phyloP scores from a whole-genome alignment of 768 basidiomycete species.

The Trametes punicea region DNA sequence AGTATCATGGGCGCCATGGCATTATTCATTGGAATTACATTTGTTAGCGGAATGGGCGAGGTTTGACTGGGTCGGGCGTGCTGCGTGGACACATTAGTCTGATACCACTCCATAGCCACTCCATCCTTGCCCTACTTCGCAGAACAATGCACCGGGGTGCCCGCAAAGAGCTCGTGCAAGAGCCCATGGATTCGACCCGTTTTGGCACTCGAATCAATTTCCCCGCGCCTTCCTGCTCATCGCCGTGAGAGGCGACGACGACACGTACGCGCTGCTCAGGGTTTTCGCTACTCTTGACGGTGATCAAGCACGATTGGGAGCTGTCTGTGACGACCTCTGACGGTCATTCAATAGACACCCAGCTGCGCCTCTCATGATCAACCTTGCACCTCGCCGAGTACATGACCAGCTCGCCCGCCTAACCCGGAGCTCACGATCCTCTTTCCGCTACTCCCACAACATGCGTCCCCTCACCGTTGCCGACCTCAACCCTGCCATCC shows the following conservation, averaged over 20 bases:
- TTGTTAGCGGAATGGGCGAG: too few relatives aligned
- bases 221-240: slow-evolving; percentile 7
- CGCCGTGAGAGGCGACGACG: slow-evolving; percentile 16
- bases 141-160: too few relatives aligned
- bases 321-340: slow-evolving; percentile 5
- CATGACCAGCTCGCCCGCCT: slow-evolving; percentile 17
- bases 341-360: slow-evolving; percentile 10
- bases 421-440: slow-evolving; percentile 3
- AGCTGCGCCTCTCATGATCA: slow-evolving; percentile 17
- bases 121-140: too few relatives aligned
- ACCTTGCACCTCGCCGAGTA: slow-evolving; percentile 12
- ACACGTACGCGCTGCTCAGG: neutral
- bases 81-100: too few relatives aligned
- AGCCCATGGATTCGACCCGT: too few relatives aligned
- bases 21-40: too few relatives aligned
- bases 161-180: too few relatives aligned
- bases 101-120: too few relatives aligned
- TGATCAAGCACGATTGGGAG: neutral
- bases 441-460: slow-evolving; percentile 12
- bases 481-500: slow-evolving; percentile 78
- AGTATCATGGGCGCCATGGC: too few relatives aligned
- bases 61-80: too few relatives aligned
- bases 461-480: slow-evolving; percentile 54
- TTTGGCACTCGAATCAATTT: neutral
- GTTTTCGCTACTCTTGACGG: neutral